Evolutionary conservation across 805 yeast genomes (phyloP).

Genomic region (Saturnispora halmiae): DNA sequence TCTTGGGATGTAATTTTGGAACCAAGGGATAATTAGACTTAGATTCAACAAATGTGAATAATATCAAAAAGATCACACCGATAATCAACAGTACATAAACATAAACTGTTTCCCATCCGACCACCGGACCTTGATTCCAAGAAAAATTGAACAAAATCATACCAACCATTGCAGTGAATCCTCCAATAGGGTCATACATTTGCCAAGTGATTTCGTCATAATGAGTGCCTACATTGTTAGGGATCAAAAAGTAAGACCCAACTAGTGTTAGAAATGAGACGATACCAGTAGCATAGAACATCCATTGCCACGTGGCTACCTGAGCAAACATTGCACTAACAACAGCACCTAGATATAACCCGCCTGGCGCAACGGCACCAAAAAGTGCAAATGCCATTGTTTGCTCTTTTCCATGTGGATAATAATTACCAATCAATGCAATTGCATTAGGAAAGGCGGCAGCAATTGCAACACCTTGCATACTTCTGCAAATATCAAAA

Average conservation of each 20-base stretch:
- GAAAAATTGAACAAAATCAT: constrained; percentile 56
- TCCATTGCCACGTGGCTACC: constrained; percentile 53
- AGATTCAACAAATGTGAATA: constrained; percentile 42
- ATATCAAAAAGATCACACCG: constrained; percentile 35
- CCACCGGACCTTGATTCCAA: constrained; percentile 69
- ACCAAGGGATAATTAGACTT: constrained; percentile 25
- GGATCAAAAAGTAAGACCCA: constrained; percentile 32
- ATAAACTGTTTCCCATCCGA: constrained; percentile 56
- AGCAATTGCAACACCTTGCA: constrained; percentile 60
- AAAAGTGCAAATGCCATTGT: constrained; percentile 46
- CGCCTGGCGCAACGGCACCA: constrained; percentile 57
- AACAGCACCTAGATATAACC: constrained; percentile 47
- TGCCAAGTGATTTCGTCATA: constrained; percentile 9
- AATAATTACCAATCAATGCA: constrained; percentile 43
- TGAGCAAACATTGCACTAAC: constrained; percentile 42
- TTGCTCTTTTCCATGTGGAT: constrained; percentile 40
- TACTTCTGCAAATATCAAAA: constrained; percentile 47
- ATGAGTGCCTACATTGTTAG: constrained; percentile 22
- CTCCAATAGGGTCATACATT: constrained; percentile 45
- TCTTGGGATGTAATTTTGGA: constrained; percentile 36
- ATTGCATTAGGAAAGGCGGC: constrained; percentile 50
- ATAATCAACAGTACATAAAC: constrained; percentile 47
- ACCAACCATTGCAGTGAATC: constrained; percentile 48
- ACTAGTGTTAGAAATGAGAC: constrained; percentile 28
- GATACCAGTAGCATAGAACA: constrained; percentile 41